Conservation (phyloP, 768 basidiomycete genomes). For the Tulasnella sp. region DNA sequence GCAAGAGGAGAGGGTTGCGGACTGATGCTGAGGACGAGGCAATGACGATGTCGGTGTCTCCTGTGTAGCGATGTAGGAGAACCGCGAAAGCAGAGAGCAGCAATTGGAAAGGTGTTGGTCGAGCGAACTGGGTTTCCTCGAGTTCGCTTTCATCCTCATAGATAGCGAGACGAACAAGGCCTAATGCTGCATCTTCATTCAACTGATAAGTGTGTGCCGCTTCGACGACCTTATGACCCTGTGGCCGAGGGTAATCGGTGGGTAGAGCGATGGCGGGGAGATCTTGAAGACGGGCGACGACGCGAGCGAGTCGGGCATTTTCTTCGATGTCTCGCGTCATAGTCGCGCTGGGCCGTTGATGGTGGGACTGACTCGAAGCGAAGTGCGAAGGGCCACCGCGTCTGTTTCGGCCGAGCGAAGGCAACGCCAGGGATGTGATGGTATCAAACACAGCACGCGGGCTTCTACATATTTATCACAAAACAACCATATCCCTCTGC, state of each 20-base stretch:
- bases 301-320: conserved; percentile 25
- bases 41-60: conserved; percentile 86
- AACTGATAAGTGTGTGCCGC: conserved; percentile 63
- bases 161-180: conserved; percentile 70
- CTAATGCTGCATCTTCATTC: conserved; percentile 55
- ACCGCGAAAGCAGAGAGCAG: conserved; percentile 86
- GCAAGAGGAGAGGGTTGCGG: conserved; percentile 69
- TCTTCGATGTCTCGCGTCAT: background rate
- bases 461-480: too few relatives aligned
- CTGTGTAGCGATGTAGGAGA: conserved; percentile 86
- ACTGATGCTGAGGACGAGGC: conserved; percentile 71
- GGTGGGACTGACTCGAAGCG: background rate
- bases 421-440: too few relatives aligned
- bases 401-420: background rate
- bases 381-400: too few relatives aligned
- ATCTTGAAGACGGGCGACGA: conserved; percentile 47
- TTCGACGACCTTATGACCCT: conserved; percentile 68
- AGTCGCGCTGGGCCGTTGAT: background rate
- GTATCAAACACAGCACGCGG: too few relatives aligned
- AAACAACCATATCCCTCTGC: too few relatives aligned
- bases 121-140: conserved; percentile 34
- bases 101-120: conserved; percentile 80
- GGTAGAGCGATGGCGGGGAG: conserved; percentile 85
- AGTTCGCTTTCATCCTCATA: conserved; percentile 45
- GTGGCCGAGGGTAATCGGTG: conserved; percentile 86